Evolutionary conservation across 2,329 filamentous ascomycete species (phyloP).

Genomic region (Nigrospora osmanthi): DNA sequence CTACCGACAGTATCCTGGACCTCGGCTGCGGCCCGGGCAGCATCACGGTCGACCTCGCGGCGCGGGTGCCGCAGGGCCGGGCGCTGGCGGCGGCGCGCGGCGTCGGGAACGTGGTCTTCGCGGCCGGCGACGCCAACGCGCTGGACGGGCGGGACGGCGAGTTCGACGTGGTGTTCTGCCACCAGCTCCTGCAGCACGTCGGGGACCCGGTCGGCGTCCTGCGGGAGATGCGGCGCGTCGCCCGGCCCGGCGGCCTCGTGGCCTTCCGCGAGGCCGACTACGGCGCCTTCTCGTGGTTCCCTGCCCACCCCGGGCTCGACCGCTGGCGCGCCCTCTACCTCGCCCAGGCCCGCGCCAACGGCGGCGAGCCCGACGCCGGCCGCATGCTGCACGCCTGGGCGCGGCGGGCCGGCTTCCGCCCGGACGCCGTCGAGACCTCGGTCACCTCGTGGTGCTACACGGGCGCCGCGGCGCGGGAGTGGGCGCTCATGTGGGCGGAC

Average conservation of each 20-base stretch:
- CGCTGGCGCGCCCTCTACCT: constrained; percentile 1
- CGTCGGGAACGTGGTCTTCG: constrained; percentile 14
- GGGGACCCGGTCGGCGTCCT: constrained; percentile 39
- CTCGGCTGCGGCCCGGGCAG: constrained; percentile 34
- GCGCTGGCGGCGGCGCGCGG: constrained; percentile 4
- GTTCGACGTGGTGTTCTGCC: constrained; percentile 53
- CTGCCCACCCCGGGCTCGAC: neutral
- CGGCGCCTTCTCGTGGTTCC: constrained; percentile 1
- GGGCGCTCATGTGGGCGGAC: neutral
- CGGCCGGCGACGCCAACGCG: constrained; percentile 11
- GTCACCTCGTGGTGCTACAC: constrained; percentile 1
- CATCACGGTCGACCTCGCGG: constrained; percentile 31
- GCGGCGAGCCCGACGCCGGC: neutral
- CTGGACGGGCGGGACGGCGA: constrained; percentile 32
- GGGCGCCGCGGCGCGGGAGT: neutral
- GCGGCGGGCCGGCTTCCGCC: neutral
- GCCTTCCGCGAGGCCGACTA: constrained; percentile 15
- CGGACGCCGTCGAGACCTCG: neutral
- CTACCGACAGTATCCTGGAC: constrained; percentile 28
- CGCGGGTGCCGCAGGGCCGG: constrained; percentile 25
- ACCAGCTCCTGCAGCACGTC: constrained; percentile 52
- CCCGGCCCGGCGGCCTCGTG: constrained; percentile 45
- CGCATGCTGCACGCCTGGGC: neutral
- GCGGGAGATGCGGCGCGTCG: constrained; percentile 44
- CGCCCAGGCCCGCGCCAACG: neutral